Percentiles rank a stretch among this genome's conserved stretches.
phyloP scores from a whole-genome alignment of 208 protist species.

The Trypanosoma theileri region DNA sequence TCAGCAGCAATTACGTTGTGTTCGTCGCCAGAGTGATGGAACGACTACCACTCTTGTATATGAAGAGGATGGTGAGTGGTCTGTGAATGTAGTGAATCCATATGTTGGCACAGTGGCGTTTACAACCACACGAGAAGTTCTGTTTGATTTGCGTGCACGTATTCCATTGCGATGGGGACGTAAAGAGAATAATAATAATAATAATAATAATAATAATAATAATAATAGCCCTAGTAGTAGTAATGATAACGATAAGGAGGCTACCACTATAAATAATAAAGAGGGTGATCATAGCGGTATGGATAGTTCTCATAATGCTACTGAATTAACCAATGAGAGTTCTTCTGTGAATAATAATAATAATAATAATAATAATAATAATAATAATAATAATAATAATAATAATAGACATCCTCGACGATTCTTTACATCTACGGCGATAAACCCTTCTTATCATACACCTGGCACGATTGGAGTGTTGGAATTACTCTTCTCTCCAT shows the following conservation, averaged over 20 bases:
- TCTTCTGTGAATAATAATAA: not conserved
- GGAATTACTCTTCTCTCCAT: slow-evolving; percentile 20
- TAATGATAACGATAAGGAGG: not conserved
- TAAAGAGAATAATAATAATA: not conserved
- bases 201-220: not conserved
- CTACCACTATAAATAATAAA: no score
- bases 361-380: not conserved
- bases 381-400: not conserved
- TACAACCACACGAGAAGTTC: slow-evolving; percentile 37
- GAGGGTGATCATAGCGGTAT: no score
- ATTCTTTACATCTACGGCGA: slow-evolving; percentile 3
- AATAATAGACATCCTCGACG: not conserved
- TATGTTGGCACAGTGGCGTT: slow-evolving; percentile 46
- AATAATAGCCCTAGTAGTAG: not conserved
- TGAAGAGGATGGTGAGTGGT: slow-evolving; percentile 54
- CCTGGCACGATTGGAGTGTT: slow-evolving; percentile 13
- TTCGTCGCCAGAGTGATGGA: slow-evolving; percentile 33
- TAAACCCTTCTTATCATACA: slow-evolving; percentile 1
- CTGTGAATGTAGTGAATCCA: slow-evolving; percentile 29
- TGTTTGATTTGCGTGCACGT: slow-evolving; percentile 37
- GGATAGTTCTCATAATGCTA: no score
- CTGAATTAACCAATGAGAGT: no score
- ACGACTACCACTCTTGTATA: slow-evolving; percentile 32
- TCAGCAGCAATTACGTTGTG: slow-evolving; percentile 55
- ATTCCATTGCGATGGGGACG: slow-evolving; percentile 33